Conservation (phyloP, 192 early-diverging fungal species). For the Umbelopsis ramanniana region DNA sequence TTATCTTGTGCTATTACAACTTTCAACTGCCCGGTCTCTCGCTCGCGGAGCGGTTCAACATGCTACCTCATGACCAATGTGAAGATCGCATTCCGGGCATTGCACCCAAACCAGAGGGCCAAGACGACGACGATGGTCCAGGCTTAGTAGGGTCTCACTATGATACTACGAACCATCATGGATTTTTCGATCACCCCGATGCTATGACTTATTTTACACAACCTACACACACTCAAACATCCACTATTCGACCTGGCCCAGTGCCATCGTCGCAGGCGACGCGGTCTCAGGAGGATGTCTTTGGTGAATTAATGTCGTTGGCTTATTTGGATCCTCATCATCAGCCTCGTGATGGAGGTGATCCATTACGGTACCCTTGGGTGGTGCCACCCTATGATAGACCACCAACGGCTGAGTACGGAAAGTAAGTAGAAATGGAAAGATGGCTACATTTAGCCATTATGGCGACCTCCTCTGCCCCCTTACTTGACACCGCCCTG, state of each 20-base stretch:
- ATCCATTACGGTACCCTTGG: conserved; percentile 13
- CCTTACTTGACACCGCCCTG: too few relatives aligned
- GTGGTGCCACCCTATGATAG: conserved; percentile 2
- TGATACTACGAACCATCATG: background rate
- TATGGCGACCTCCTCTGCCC: too few relatives aligned
- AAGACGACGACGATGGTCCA: background rate
- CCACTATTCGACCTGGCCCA: background rate
- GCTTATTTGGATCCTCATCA: background rate
- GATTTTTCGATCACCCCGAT: conserved; percentile 14
- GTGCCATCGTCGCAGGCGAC: conserved; percentile 7
- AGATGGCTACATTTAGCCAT: background rate
- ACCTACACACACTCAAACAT: background rate
- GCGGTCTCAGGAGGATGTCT: conserved; percentile 11
- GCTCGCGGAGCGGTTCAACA: conserved; percentile 14
- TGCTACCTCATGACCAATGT: conserved; percentile 11
- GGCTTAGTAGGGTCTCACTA: background rate
- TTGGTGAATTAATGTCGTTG: conserved; percentile 6
- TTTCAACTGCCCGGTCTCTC: background rate
- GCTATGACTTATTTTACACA: conserved; percentile 1
- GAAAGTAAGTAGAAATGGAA: background rate
- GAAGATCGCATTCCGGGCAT: background rate
- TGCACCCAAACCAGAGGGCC: background rate
- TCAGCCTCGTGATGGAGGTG: conserved; percentile 3
- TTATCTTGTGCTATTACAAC: conserved; percentile 5
- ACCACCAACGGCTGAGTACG: background rate